Evolutionary conservation across 2,329 filamentous ascomycete species (phyloP).

Genomic region (Geosmithia putterillii): DNA sequence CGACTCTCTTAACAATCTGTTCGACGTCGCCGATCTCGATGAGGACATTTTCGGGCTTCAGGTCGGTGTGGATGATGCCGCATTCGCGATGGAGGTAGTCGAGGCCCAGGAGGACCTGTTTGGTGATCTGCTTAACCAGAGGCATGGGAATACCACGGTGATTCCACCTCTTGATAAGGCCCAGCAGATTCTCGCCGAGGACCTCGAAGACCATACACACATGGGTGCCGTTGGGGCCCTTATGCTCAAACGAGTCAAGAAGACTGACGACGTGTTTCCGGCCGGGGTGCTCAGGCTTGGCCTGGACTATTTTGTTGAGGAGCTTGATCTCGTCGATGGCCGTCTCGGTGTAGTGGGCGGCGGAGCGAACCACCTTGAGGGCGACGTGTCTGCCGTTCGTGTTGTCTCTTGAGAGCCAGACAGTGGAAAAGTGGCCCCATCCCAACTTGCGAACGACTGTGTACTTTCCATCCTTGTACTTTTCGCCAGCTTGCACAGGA

Average conservation of each 20-base stretch:
- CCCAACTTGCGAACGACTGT: conserved; percentile 92
- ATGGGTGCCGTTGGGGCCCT: conserved; percentile 89
- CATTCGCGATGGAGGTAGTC: conserved; percentile 97
- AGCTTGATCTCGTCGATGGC: conserved; percentile 98
- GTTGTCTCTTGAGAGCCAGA: conserved; percentile 78
- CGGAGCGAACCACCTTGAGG: conserved; percentile 93
- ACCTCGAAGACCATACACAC: conserved; percentile 99
- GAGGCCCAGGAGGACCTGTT: conserved; percentile 88
- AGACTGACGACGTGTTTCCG: conserved; percentile 92
- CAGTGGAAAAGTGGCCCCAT: conserved; percentile 98
- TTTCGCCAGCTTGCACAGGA: conserved; percentile 85
- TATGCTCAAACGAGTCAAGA: conserved; percentile 94
- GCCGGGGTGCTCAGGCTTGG: conserved; percentile 88
- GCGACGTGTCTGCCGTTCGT: conserved; percentile 86
- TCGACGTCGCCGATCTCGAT: conserved; percentile 99
- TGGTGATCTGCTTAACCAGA: conserved; percentile 96
- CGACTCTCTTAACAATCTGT: conserved; percentile 93
- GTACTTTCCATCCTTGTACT: conserved; percentile 96
- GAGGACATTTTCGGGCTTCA: conserved; percentile 95
- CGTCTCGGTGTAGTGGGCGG: conserved; percentile 97
- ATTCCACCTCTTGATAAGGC: conserved; percentile 97
- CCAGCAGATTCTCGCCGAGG: conserved; percentile 84
- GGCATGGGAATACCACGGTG: conserved; percentile 94
- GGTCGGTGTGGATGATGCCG: conserved; percentile 95
- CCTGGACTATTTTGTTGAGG: conserved; percentile 90